Conservation (phyloP, 2,329 filamentous ascomycete species). For the Verruconis gallopava region DNA sequence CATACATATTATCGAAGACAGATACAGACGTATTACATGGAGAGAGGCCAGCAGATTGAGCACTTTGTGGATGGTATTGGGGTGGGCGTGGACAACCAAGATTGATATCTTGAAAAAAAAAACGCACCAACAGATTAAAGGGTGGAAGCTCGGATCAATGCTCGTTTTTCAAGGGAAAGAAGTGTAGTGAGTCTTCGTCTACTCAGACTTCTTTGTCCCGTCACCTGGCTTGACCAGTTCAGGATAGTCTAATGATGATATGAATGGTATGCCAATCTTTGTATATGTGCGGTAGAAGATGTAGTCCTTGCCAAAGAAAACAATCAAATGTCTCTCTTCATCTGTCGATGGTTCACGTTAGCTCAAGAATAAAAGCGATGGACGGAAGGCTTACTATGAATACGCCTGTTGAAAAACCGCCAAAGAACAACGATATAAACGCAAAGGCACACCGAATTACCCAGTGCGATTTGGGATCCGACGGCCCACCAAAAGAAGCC, state of each 20-base stretch:
- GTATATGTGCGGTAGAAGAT: slow-evolving; percentile 57
- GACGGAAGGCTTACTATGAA: slow-evolving; percentile 40
- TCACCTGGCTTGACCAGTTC: background rate
- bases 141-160: too few species aligned
- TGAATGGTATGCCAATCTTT: slow-evolving; percentile 69
- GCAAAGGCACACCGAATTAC: slow-evolving; percentile 66
- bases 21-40: background rate
- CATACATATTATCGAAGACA: background rate
- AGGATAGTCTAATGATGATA: slow-evolving; percentile 22
- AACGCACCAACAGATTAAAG: too few species aligned
- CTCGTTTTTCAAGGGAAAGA: too few species aligned
- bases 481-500: slow-evolving; percentile 98
- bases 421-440: slow-evolving; percentile 66
- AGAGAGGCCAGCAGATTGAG: background rate
- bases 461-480: slow-evolving; percentile 83
- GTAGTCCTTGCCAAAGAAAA: slow-evolving; percentile 80
- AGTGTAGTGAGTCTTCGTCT: too few species aligned
- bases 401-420: slow-evolving; percentile 68
- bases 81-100: too few species aligned
- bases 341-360: slow-evolving; percentile 26
- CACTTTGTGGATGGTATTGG: background rate
- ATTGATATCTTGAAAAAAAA: too few species aligned
- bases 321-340: slow-evolving; percentile 65
- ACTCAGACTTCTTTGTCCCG: too few species aligned
- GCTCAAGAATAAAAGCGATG: slow-evolving; percentile 5